Conservation (phyloP, 2,329 filamentous ascomycete genomes). For the Pezizomycotina sp. region DNA sequence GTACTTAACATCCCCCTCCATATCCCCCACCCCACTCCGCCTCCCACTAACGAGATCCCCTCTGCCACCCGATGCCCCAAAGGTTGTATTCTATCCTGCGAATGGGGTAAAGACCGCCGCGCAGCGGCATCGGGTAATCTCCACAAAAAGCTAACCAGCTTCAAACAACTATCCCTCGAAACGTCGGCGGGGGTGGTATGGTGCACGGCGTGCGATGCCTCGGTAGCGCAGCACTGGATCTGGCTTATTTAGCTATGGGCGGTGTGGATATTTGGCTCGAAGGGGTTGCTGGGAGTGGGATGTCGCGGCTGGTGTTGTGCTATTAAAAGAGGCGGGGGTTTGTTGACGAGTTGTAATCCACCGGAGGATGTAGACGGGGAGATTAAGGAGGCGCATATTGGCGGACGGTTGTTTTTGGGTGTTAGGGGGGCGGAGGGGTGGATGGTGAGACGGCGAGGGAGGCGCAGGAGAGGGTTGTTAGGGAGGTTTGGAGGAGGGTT, state of each 20-base stretch:
- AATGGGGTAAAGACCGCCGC: conserved; percentile 63
- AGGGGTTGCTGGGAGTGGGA: conserved; percentile 75
- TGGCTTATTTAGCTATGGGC: conserved; percentile 61
- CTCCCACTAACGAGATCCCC: conserved; percentile 47
- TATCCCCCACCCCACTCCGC: conserved; percentile 46
- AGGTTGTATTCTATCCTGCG: conserved; percentile 56
- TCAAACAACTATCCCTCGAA: conserved; percentile 64
- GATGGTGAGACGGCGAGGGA: conserved; percentile 46
- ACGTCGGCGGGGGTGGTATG: conserved; percentile 59
- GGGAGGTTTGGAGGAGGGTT: conserved; percentile 58
- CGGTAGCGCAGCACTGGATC: conserved; percentile 55
- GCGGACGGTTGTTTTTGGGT: conserved; percentile 53
- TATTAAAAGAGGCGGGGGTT: conserved; percentile 54
- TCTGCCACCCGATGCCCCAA: conserved; percentile 45
- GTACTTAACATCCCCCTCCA: too few species aligned
- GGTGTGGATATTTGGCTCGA: conserved; percentile 72
- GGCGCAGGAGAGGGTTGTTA: conserved; percentile 51
- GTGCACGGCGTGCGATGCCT: conserved; percentile 59
- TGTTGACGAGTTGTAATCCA: conserved; percentile 59
- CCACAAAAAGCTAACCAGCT: conserved; percentile 55
- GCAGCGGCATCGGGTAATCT: conserved; percentile 52
- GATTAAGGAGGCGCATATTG: conserved; percentile 45
- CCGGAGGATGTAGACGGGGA: conserved; percentile 41
- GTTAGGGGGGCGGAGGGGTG: conserved; percentile 45
- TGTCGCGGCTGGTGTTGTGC: conserved; percentile 57